Conservation (phyloP, 345 rosid species). For the Anastatica hierochuntica region DNA sequence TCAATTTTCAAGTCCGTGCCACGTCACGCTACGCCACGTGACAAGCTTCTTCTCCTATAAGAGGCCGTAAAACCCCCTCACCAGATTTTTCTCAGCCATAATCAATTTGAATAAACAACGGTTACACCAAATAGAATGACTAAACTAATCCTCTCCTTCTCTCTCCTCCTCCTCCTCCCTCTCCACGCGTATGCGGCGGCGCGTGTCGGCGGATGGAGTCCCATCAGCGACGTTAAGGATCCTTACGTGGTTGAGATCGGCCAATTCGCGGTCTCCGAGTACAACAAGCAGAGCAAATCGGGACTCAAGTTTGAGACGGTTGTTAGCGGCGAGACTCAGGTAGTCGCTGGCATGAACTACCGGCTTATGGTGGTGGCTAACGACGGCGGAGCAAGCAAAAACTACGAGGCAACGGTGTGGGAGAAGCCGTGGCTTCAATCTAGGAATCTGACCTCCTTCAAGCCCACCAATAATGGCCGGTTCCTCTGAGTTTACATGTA, state of each 20-base stretch:
- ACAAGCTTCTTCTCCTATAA: no score
- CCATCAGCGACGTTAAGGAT: not conserved
- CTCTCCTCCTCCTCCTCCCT: not conserved
- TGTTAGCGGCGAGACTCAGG: slow-evolving; percentile 30
- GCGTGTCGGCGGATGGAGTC: slow-evolving; percentile 28
- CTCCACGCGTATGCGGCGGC: not conserved
- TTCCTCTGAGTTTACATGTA: no score
- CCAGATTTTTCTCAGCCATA: no score
- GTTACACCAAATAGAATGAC: slow-evolving; percentile 1
- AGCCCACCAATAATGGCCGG: not conserved
- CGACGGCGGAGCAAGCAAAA: not conserved
- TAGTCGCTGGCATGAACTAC: slow-evolving; percentile 38
- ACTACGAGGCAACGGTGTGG: slow-evolving; percentile 42
- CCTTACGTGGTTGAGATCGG: slow-evolving; percentile 38
- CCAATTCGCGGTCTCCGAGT: slow-evolving; percentile 32
- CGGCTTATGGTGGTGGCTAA: slow-evolving; percentile 23
- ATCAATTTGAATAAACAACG: not conserved
- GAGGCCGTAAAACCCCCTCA: no score
- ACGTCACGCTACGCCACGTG: no score
- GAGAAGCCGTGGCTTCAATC: slow-evolving; percentile 35
- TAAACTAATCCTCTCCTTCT: not conserved
- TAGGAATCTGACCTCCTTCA: slow-evolving; percentile 40
- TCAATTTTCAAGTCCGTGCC: no score
- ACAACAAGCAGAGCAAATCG: slow-evolving; percentile 13
- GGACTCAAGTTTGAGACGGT: slow-evolving; percentile 20